phyloP scores from a whole-genome alignment of 2,329 filamentous ascomycete genomes.

The Fusarium mexicanum region DNA sequence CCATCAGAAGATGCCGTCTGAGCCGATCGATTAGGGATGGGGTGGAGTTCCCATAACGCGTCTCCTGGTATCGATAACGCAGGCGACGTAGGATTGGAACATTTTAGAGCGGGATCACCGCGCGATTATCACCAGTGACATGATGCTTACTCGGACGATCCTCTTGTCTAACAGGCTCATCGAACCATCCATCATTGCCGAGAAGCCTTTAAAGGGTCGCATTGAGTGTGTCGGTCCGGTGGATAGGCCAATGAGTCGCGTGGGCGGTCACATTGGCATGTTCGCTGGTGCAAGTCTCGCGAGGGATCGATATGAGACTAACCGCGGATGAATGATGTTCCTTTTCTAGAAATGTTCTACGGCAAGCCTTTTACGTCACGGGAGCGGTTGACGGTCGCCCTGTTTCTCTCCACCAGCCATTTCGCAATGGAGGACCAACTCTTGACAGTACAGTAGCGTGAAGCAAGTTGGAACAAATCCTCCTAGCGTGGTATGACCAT shows the following conservation, averaged over 20 bases:
- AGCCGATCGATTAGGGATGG: conserved; percentile 9
- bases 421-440: neutral
- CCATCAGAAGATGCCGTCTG: conserved; percentile 33
- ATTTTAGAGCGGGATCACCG: conserved; percentile 7
- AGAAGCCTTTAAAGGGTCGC: neutral
- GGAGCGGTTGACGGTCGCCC: conserved; percentile 10
- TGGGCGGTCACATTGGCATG: neutral
- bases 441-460: rapidly evolving
- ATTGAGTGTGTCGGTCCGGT: conserved; percentile 14
- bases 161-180: conserved; percentile 1
- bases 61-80: neutral
- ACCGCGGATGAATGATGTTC: conserved; percentile 13
- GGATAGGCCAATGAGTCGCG: neutral
- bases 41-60: conserved; percentile 8
- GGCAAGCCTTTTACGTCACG: conserved; percentile 21
- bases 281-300: neutral
- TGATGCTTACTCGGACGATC: conserved; percentile 3
- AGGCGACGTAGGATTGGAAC: neutral
- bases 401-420: neutral
- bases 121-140: conserved; percentile 16
- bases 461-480: neutral
- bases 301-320: conserved; percentile 17
- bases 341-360: conserved; percentile 34
- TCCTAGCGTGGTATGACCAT: neutral
- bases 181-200: conserved; percentile 11